These are phyloP conservation scores for Candida cerambycidarum DNA, from an alignment of 805 yeast genomes.

Conservation along the genomic window DNA sequence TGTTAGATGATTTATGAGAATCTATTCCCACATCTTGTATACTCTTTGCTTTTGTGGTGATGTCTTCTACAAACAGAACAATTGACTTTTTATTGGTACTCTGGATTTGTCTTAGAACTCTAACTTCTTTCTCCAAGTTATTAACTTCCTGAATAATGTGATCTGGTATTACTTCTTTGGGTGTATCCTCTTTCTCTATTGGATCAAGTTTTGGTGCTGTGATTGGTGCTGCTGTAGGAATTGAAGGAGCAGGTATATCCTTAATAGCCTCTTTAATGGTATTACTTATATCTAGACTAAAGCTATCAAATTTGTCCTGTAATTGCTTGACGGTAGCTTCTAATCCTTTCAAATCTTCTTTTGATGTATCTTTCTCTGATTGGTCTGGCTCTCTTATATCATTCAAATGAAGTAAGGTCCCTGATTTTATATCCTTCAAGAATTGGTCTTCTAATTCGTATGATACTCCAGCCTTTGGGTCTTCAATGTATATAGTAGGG, in stretches of 20 bases:
- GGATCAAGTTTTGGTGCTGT: background rate
- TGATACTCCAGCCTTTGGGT: slow-evolving; percentile 54
- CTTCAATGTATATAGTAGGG: slow-evolving; percentile 77
- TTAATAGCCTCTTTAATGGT: slow-evolving; percentile 13
- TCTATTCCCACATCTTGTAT: slow-evolving; percentile 51
- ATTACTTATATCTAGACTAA: slow-evolving; percentile 5
- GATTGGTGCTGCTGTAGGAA: background rate
- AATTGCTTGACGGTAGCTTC: slow-evolving; percentile 8
- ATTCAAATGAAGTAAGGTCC: slow-evolving; percentile 46
- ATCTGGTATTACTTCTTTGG: background rate
- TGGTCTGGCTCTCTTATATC: slow-evolving; percentile 7
- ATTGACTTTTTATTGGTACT: slow-evolving; percentile 41
- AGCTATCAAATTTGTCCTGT: slow-evolving; percentile 9
- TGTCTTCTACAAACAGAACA: slow-evolving; percentile 40
- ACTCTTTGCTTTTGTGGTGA: slow-evolving; percentile 48
- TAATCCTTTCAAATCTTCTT: slow-evolving; percentile 7
- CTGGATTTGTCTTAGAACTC: slow-evolving; percentile 59
- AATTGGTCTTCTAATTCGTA: slow-evolving; percentile 79
- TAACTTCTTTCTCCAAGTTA: slow-evolving; percentile 51
- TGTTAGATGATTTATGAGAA: slow-evolving; percentile 34
- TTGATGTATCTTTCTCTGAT: background rate
- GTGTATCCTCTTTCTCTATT: background rate
- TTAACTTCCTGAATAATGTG: slow-evolving; percentile 8
- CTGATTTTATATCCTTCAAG: slow-evolving; percentile 52
- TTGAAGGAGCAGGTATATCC: slow-evolving; percentile 1